phyloP scores from a whole-genome alignment of 306 rosid genomes.

The Glycine latifolia region DNA sequence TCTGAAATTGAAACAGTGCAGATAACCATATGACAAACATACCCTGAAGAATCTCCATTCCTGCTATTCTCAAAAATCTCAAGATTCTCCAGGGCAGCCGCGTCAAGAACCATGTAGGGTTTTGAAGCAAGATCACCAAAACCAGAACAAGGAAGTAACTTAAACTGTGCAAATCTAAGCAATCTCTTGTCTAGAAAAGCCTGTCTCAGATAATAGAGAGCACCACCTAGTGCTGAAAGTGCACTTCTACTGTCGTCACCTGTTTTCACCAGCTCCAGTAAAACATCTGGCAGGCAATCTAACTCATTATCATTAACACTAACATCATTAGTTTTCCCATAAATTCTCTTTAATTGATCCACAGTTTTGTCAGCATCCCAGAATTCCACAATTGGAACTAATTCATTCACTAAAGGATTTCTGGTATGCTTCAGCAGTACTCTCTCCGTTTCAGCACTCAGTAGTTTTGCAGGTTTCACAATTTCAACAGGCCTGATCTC shows the following conservation, averaged over 20 bases:
- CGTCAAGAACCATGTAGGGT: slow-evolving; percentile 93
- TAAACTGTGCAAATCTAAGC: slow-evolving; percentile 90
- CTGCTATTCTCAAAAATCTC: slow-evolving; percentile 92
- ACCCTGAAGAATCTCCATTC: slow-evolving; percentile 93
- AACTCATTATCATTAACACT: slow-evolving; percentile 53
- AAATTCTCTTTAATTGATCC: slow-evolving; percentile 62
- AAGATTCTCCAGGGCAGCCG: slow-evolving; percentile 93
- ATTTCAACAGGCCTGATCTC: slow-evolving; percentile 97
- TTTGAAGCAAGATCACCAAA: slow-evolving; percentile 65
- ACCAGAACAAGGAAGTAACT: slow-evolving; percentile 81
- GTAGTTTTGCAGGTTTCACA: slow-evolving; percentile 80
- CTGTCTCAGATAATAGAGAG: slow-evolving; percentile 91
- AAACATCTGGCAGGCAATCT: slow-evolving; percentile 71
- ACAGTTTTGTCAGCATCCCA: slow-evolving; percentile 84
- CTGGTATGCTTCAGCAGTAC: slow-evolving; percentile 78
- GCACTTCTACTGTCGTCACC: slow-evolving; percentile 68
- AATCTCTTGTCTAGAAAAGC: slow-evolving; percentile 83
- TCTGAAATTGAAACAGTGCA: not conserved
- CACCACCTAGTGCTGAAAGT: slow-evolving; percentile 96
- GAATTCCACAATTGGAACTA: slow-evolving; percentile 80
- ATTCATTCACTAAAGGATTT: slow-evolving; percentile 87
- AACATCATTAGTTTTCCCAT: slow-evolving; percentile 45
- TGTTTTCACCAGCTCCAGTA: slow-evolving; percentile 68
- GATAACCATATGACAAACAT: slow-evolving; percentile 47
- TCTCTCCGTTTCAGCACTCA: slow-evolving; percentile 87